These are phyloP conservation scores for Yamadazyma songkhlaensis DNA, from an alignment of 1,139 yeast genomes.

Conservation along the genomic window DNA sequence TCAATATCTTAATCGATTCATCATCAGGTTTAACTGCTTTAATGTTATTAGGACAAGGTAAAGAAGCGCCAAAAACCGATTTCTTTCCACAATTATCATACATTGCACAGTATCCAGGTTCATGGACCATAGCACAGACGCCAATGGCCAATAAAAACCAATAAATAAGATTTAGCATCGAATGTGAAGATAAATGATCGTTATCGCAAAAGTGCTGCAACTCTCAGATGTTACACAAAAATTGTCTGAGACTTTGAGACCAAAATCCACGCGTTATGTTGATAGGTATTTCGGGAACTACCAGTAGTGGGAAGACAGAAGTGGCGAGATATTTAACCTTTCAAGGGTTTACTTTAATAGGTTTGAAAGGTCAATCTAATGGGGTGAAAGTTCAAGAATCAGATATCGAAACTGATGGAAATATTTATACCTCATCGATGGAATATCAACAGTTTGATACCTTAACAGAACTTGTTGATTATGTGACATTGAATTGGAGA, in stretches of 20 bases:
- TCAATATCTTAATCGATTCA: conserved; percentile 46
- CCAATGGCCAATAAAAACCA: too few relatives aligned
- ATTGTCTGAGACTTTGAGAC: not conserved
- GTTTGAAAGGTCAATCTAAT: conserved; percentile 7
- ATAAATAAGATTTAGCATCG: too few relatives aligned
- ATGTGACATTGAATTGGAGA: conserved; percentile 71
- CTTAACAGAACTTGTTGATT: conserved; percentile 51
- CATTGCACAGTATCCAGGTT: conserved; percentile 53
- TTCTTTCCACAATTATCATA: conserved; percentile 75
- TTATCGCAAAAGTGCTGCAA: conserved; percentile 1
- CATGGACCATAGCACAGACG: conserved; percentile 14
- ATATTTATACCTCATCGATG: conserved; percentile 10
- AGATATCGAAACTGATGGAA: not conserved
- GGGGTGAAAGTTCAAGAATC: not conserved
- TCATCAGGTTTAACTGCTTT: conserved; percentile 44
- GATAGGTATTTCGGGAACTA: conserved; percentile 73
- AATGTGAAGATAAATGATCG: not conserved
- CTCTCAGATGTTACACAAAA: too few relatives aligned
- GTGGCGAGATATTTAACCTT: conserved; percentile 56
- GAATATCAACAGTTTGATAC: conserved; percentile 23
- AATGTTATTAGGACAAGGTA: conserved; percentile 71
- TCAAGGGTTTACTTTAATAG: conserved; percentile 52
- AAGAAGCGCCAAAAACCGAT: conserved; percentile 69
- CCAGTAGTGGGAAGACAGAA: conserved; percentile 67
- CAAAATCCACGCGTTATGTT: conserved; percentile 46